Evolutionary conservation across 192 early-diverging fungal genomes (phyloP).

Genomic region (Coemansia sp.): DNA sequence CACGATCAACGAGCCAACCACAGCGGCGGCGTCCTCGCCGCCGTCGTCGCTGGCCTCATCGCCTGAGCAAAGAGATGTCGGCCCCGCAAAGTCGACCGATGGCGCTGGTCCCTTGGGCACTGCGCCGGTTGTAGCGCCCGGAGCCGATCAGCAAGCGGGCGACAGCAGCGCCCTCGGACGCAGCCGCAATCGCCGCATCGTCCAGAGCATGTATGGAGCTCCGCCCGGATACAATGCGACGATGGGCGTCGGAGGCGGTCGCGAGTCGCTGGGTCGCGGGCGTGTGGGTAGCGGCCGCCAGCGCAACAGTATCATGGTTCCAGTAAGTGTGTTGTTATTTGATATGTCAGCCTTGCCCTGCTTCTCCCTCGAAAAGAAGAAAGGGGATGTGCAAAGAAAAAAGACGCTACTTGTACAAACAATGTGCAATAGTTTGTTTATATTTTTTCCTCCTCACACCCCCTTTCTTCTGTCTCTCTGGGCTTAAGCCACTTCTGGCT

Average conservation of each 20-base stretch:
- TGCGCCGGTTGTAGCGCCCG: constrained; percentile 6
- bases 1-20: constrained; percentile 30
- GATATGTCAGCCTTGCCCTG: not conserved
- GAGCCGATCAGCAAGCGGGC: constrained; percentile 1
- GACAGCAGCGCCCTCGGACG: constrained; percentile 16
- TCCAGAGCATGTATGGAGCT: constrained; percentile 57
- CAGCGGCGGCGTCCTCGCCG: constrained; percentile 28
- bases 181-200: constrained; percentile 31
- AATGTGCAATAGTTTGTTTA: constrained; percentile 1
- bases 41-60: constrained; percentile 28
- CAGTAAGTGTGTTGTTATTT: constrained; percentile 30
- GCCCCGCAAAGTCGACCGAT: constrained; percentile 7
- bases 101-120: constrained; percentile 3
- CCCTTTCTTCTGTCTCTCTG: not conserved
- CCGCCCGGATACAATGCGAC: constrained; percentile 54
- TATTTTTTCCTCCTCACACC: not conserved
- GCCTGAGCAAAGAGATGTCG: constrained; percentile 20
- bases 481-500: not conserved
- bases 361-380: not conserved
- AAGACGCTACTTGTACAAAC: not conserved
- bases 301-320: constrained; percentile 58
- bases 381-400: not conserved
- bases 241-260: constrained; percentile 51
- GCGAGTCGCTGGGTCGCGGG: constrained; percentile 40
- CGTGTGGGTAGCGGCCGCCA: constrained; percentile 50